Percentiles rank a stretch among this genome's conserved stretches.
Conservation (phyloP, 2,329 filamentous ascomycete species). For the Colletotrichum eleusines region DNA sequence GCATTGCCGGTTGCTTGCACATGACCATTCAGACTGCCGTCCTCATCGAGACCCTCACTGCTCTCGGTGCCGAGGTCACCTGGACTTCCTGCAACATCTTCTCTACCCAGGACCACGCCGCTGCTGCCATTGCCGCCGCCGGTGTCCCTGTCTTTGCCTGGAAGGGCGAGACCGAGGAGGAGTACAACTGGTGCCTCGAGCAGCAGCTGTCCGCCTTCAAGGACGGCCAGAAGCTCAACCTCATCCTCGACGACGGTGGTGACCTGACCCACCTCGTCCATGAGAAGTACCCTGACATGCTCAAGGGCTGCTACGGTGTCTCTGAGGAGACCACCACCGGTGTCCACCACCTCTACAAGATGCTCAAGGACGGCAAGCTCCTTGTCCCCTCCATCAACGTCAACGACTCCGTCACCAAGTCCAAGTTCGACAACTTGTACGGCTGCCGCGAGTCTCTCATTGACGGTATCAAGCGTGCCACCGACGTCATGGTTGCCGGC, state of each 20-base stretch:
- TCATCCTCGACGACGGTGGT: slow-evolving; percentile 99
- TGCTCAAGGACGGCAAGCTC: slow-evolving; percentile 91
- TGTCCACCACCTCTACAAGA: slow-evolving; percentile 99
- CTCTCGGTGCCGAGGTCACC: slow-evolving; percentile 97
- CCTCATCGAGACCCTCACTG: slow-evolving; percentile 96
- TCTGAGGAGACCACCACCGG: slow-evolving; percentile 99
- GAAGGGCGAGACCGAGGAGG: slow-evolving; percentile 97
- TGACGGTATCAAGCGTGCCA: slow-evolving; percentile 99
- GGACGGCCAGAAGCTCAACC: slow-evolving; percentile 94
- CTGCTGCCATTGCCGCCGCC: slow-evolving; percentile 93
- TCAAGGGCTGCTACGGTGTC: slow-evolving; percentile 97
- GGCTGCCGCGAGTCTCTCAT: slow-evolving; percentile 98
- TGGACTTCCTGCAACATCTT: slow-evolving; percentile 99
- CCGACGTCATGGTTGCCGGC: slow-evolving; percentile 99
- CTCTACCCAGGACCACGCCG: slow-evolving; percentile 98
- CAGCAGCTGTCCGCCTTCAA: slow-evolving; percentile 98
- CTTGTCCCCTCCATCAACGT: slow-evolving; percentile 98
- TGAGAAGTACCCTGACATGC: slow-evolving; percentile 98
- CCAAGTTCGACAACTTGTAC: slow-evolving; percentile 99
- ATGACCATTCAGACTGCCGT: slow-evolving; percentile 99
- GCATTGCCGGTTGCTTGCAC: slow-evolving; percentile 98
- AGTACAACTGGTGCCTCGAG: slow-evolving; percentile 99
- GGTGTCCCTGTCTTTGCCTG: slow-evolving; percentile 88
- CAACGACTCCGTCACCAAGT: slow-evolving; percentile 99
- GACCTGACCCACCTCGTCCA: slow-evolving; percentile 96